A percentile compares a stretch with the other conserved stretches of the same genome.
Conservation (phyloP, 225 moss, liverwort and hornwort species). For the Polytrichum formosum region DNA sequence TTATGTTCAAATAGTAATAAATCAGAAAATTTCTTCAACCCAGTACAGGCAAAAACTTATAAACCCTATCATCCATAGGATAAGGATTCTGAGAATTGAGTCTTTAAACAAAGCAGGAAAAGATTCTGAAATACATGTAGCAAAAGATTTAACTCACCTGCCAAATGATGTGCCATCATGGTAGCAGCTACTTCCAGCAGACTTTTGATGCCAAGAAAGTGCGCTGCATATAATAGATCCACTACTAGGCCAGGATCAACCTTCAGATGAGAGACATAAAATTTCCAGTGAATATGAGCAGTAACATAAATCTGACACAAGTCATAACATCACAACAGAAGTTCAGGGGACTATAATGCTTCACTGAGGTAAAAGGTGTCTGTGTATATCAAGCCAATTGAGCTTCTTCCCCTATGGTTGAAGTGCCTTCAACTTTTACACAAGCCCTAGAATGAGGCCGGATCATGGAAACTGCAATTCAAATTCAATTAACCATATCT, state of each 20-base stretch:
- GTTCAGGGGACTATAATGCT: not conserved
- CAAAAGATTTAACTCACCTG: constrained; percentile 30
- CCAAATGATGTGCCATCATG: constrained; percentile 80
- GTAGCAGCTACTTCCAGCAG: constrained; percentile 73
- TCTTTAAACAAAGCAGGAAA: not conserved
- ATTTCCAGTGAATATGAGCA: not conserved
- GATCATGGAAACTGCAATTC: too few relatives aligned
- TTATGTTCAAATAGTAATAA: not conserved
- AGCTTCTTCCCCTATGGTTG: too few relatives aligned
- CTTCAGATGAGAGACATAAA: constrained; percentile 32
- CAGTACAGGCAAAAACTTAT: not conserved
- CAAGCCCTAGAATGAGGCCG: too few relatives aligned
- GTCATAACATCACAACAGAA: not conserved
- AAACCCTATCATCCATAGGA: not conserved
- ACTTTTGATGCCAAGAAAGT: constrained; percentile 72
- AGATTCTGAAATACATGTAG: not conserved
- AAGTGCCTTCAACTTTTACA: too few relatives aligned
- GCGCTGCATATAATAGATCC: constrained; percentile 82
- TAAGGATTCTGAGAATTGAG: not conserved
- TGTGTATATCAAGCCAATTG: too few relatives aligned
- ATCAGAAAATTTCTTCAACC: not conserved
- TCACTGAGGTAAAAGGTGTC: too few relatives aligned
- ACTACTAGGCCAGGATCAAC: constrained; percentile 76
- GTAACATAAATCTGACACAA: not conserved
- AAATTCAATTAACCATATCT: too few relatives aligned